Base-by-base conservation (phyloP, 2,329 filamentous ascomycete species). In the Daldinia sp. region DNA sequence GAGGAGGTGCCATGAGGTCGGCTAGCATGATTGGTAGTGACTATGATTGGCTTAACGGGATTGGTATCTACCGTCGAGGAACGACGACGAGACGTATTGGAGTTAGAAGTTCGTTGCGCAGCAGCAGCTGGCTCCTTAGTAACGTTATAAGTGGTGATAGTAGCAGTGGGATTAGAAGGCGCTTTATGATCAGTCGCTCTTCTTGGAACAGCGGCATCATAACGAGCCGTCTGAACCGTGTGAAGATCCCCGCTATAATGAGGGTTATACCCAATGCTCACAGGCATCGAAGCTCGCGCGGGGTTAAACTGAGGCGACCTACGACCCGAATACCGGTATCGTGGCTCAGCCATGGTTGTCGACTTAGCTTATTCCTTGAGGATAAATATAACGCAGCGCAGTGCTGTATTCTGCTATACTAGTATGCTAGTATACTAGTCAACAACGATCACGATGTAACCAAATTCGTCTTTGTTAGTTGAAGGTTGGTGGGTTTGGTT, bases 121-220 rank as follows among this genome's bases (percentile, higher is more conserved):
- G 53, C 23, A 9, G 85, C 74, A 5, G 53, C 23, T 2, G 84
- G 81, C 48, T 90, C 87, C 54, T 86, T 84, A 63, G 82, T 83
- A 60, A 88, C 82, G 59, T 86, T 85, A 73, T 89, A 90, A 10
- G 86, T 86, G 55, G 86, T 87, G 18, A 86, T 84, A 9, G 82
- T 85, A 42, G 85, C 81, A 26, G 79, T 76, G 58, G 79, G 72
- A 75, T 80, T 76, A 61, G 75, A 65, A 63, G 63, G 71, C 44
- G 65, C 66, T 72, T 73, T 79, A 74, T 72, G 75, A 39, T 79
- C 79, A 60, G 72, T 80, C 70, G 71, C 77, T 71, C 72, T 81
- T 76, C 74, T 81, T 75, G 69, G 75, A 6, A 71, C 70, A 54
- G 77, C 68, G 41, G 77, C 67, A 57, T 80, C 74, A 67, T 80